Percentiles rank a stretch among this genome's conserved stretches.
phyloP scores from a whole-genome alignment of 2,329 filamentous ascomycete genomes.

The Trichoderma harzianum region DNA sequence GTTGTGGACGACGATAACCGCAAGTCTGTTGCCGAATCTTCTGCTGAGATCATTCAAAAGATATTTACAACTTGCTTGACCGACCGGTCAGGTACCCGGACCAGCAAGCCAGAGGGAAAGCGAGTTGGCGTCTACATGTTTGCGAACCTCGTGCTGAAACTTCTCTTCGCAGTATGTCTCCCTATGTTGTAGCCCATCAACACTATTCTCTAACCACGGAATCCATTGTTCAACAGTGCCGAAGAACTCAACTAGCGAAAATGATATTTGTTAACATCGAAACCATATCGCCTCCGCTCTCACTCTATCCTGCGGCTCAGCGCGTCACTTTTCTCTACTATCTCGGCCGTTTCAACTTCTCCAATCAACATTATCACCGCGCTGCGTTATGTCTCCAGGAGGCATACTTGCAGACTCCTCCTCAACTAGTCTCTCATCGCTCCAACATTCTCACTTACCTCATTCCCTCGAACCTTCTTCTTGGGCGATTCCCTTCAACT shows the following conservation, averaged over 20 bases:
- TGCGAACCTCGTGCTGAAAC: slow-evolving; percentile 83
- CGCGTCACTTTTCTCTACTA: slow-evolving; percentile 94
- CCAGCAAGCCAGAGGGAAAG: slow-evolving; percentile 73
- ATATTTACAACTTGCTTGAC: slow-evolving; percentile 88
- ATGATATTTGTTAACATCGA: slow-evolving; percentile 89
- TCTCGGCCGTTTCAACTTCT: slow-evolving; percentile 84
- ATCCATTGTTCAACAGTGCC: slow-evolving; percentile 53
- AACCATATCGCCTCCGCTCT: slow-evolving; percentile 75
- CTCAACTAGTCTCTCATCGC: slow-evolving; percentile 66
- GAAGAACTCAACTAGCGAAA: slow-evolving; percentile 77
- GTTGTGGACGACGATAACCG: slow-evolving; percentile 64
- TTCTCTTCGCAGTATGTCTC: slow-evolving; percentile 70
- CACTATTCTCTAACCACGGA: neutral
- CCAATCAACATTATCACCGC: slow-evolving; percentile 76
- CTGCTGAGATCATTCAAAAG: slow-evolving; percentile 84
- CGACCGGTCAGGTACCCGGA: slow-evolving; percentile 67
- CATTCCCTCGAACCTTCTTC: slow-evolving; percentile 75
- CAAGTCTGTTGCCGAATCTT: slow-evolving; percentile 78
- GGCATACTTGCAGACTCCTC: slow-evolving; percentile 69
- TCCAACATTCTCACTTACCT: slow-evolving; percentile 79
- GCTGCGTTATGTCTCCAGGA: slow-evolving; percentile 72
- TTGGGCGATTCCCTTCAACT: slow-evolving; percentile 75
- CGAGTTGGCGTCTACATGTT: slow-evolving; percentile 87
- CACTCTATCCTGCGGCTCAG: slow-evolving; percentile 79
- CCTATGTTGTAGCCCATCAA: neutral